Evolutionary conservation across 1,284 basidiomycete genomes (phyloP).

Genomic region (Mycena citricolor): DNA sequence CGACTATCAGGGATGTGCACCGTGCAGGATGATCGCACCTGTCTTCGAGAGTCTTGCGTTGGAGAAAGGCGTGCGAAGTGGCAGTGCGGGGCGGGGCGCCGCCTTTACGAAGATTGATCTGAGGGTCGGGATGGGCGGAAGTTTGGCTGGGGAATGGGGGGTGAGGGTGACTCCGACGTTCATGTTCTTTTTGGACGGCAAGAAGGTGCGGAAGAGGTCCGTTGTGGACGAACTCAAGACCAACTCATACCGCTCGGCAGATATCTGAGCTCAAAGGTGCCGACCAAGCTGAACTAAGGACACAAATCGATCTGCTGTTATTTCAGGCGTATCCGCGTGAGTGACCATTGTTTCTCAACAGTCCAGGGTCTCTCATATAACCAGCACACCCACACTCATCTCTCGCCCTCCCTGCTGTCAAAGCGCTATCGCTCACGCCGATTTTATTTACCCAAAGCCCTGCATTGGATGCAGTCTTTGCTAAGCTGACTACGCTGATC

Average conservation of each 20-base stretch:
- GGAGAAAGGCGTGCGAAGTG: conserved; percentile 40
- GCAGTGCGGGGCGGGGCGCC: conserved; percentile 39
- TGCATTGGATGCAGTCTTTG: conserved; percentile 59
- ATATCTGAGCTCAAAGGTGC: conserved; percentile 75
- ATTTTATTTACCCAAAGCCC: conserved; percentile 78
- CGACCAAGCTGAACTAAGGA: conserved; percentile 61
- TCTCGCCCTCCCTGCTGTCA: conserved; percentile 59
- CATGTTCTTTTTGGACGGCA: conserved; percentile 76
- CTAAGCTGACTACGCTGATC: conserved; percentile 67
- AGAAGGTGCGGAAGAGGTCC: conserved; percentile 52
- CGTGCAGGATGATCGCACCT: conserved; percentile 50
- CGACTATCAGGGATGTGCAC: conserved; percentile 39
- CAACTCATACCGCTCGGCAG: conserved; percentile 26
- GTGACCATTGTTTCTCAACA: conserved; percentile 32
- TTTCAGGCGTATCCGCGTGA: conserved; percentile 76
- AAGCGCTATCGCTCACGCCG: conserved; percentile 67
- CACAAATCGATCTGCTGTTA: conserved; percentile 70
- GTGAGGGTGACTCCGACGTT: conserved; percentile 86
- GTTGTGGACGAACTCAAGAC: neutral
- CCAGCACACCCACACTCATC: conserved; percentile 77
- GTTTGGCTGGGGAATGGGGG: conserved; percentile 62
- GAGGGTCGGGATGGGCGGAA: conserved; percentile 59
- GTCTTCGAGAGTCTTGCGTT: conserved; percentile 45
- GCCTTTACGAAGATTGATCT: conserved; percentile 84
- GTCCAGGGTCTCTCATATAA: conserved; percentile 11